Conservation (phyloP, 2,329 filamentous ascomycete genomes). For the Ceratocystis eucalypticola region DNA sequence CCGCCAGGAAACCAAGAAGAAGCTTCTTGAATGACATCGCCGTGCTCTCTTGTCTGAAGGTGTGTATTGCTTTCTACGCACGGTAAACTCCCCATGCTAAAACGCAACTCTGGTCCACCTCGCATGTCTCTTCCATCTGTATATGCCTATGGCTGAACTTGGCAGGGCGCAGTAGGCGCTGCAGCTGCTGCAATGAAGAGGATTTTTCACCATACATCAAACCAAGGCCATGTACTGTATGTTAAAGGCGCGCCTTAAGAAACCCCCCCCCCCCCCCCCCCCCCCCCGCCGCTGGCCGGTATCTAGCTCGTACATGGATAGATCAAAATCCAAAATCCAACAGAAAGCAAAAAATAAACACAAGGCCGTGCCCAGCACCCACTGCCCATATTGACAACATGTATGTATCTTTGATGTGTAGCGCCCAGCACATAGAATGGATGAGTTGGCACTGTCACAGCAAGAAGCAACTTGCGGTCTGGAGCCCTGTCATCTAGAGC, state of each 20-base stretch:
- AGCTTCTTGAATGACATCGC: background rate
- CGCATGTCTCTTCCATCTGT: no score
- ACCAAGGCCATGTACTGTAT: background rate
- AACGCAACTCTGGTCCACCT: no score
- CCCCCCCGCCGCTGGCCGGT: no score
- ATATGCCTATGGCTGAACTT: background rate
- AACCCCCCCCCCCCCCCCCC: no score
- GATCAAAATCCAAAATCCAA: background rate
- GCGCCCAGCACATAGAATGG: background rate
- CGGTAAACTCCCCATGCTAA: no score
- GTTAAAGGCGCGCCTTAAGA: no score
- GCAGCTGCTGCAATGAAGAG: background rate
- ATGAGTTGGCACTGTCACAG: background rate
- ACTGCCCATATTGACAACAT: background rate
- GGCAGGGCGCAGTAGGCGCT: background rate
- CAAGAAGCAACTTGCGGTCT: conserved; percentile 1
- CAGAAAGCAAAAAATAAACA: background rate
- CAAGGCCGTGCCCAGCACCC: background rate
- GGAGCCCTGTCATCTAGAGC: background rate
- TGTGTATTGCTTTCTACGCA: background rate
- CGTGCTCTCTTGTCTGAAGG: background rate
- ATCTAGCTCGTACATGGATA: no score
- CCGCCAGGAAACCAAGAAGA: background rate
- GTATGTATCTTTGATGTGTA: background rate
- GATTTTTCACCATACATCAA: background rate